Base-by-base conservation (phyloP, 345 rosid genomes). In the Populus nigra region DNA sequence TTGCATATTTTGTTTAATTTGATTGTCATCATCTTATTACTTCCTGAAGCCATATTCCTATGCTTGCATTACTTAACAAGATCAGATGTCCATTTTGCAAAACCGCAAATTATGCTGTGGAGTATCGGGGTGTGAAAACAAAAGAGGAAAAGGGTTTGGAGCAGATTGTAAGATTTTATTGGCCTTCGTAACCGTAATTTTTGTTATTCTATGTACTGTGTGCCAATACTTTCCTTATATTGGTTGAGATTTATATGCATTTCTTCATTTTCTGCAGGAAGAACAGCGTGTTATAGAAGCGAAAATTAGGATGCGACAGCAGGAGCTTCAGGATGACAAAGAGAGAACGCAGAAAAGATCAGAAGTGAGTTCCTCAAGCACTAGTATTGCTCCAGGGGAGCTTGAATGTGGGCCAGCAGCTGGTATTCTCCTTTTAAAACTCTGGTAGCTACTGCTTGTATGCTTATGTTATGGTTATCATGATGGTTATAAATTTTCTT, bases 231-330 rank as follows among this genome's bases (percentile, higher is more conserved):
- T 3, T 75, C 38, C 12, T 5, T 62, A 65, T 33, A 33, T 73
- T 55, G 22, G 25, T 25, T 80, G 66, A 31, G 31, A 62, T 9
- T 43, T 31, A 59, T 65, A 22, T 35, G 15, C 41, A 1, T 61
- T 35, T 76, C 17, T 61, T 25, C 36, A 53, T 77, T 68, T 80
- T 76, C 45, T 78, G 43, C 76, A 96, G 99, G 99, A 96, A 89
- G 99, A 96, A 78, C 98, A 96, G 74, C 91, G 91, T 35, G 99
- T 96, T 13, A 90, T 96, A 83, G 99, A 96, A 90, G 98, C 99
- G 61, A 88, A 92, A 85, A 92, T 94, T 74, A 88, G 98, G 84
- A 90, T 94, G 80, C 88, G 93, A 72, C 95, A 89, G 83, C 91
- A 89, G 77, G 97, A 94, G 84, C 87, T 94, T 82, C 92, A 87